These are phyloP conservation scores for Clarireedia hainanense DNA, from an alignment of 2,329 filamentous ascomycete species.

Conservation along the genomic window DNA sequence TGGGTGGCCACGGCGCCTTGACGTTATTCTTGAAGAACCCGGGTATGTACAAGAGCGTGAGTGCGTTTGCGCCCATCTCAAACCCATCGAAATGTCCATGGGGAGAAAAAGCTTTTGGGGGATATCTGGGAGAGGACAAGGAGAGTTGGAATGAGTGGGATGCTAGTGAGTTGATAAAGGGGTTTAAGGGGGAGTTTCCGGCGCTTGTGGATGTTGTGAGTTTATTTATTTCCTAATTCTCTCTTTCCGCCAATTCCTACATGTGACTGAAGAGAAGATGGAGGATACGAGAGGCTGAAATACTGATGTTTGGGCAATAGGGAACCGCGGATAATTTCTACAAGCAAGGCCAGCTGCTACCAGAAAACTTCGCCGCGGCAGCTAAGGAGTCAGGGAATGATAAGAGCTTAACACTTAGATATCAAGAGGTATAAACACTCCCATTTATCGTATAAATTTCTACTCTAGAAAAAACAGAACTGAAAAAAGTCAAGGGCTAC, in stretches of 20 bases:
- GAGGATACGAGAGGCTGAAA: too few species aligned
- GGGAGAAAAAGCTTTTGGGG: conserved; percentile 90
- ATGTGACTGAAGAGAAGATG: neutral
- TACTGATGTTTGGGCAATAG: conserved; percentile 32
- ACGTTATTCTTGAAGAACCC: conserved; percentile 90
- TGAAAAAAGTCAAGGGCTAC: conserved; percentile 52
- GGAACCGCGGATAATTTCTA: conserved; percentile 96
- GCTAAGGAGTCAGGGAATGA: conserved; percentile 66
- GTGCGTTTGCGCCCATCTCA: conserved; percentile 81
- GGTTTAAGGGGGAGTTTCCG: conserved; percentile 63
- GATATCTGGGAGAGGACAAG: conserved; percentile 76
- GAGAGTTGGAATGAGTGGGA: conserved; percentile 83
- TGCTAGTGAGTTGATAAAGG: conserved; percentile 78
- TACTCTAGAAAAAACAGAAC: neutral
- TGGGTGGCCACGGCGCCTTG: conserved; percentile 94
- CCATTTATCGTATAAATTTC: too few species aligned
- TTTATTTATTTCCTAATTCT: conserved; percentile 19
- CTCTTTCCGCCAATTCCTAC: neutral
- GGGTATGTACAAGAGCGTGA: conserved; percentile 79
- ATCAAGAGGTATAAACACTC: conserved; percentile 56
- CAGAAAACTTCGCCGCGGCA: conserved; percentile 82
- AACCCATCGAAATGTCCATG: conserved; percentile 84
- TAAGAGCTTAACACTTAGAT: conserved; percentile 66
- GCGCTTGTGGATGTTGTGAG: conserved; percentile 80
- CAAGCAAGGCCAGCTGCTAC: conserved; percentile 84